These are phyloP conservation scores for Pseudogymnoascus destructans DNA, from an alignment of 2,329 filamentous ascomycete species.

Conservation along the genomic window DNA sequence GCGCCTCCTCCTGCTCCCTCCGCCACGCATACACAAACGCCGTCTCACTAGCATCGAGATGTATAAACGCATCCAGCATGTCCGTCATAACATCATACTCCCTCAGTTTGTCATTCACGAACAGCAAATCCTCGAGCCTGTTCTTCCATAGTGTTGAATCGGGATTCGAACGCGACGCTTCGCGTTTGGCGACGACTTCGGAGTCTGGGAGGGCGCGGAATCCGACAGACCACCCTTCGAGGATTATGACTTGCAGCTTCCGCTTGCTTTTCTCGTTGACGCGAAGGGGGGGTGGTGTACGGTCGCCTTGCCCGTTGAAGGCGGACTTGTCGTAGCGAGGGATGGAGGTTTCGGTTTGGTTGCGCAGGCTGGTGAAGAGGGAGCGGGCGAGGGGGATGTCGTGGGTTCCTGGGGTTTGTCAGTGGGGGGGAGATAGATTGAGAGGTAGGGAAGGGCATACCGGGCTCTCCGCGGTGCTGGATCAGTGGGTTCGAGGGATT, in stretches of 20 bases:
- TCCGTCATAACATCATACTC: slow-evolving; percentile 47
- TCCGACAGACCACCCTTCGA: slow-evolving; percentile 63
- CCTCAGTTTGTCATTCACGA: slow-evolving; percentile 45
- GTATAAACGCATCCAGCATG: slow-evolving; percentile 48
- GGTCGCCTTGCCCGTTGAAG: slow-evolving; percentile 50
- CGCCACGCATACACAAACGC: slow-evolving; percentile 56
- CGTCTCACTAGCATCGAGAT: slow-evolving; percentile 49
- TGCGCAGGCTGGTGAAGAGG: slow-evolving; percentile 40
- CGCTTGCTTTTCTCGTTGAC: slow-evolving; percentile 27
- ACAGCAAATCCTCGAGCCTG: slow-evolving; percentile 39
- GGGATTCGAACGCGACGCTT: slow-evolving; percentile 18
- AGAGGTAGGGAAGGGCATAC: slow-evolving; percentile 18
- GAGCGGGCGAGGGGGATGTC: slow-evolving; percentile 43
- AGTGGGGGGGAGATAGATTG: neutral
- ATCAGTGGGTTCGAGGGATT: slow-evolving; percentile 47
- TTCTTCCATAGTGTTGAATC: slow-evolving; percentile 37
- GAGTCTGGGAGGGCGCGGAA: slow-evolving; percentile 42
- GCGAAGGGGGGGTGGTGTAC: slow-evolving; percentile 40
- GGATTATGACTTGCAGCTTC: slow-evolving; percentile 41
- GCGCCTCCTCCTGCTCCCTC: slow-evolving; percentile 47
- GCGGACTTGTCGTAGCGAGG: slow-evolving; percentile 56
- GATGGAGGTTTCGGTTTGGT: slow-evolving; percentile 36
- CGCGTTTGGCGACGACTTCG: slow-evolving; percentile 35
- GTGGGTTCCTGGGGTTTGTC: slow-evolving; percentile 36
- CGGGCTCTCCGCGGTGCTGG: slow-evolving; percentile 53